Evolutionary conservation across 371 early-diverging fungal genomes (phyloP), one percentile per base, ranked within the genome.

Genomic region (Rhizomucor miehei): DNA sequence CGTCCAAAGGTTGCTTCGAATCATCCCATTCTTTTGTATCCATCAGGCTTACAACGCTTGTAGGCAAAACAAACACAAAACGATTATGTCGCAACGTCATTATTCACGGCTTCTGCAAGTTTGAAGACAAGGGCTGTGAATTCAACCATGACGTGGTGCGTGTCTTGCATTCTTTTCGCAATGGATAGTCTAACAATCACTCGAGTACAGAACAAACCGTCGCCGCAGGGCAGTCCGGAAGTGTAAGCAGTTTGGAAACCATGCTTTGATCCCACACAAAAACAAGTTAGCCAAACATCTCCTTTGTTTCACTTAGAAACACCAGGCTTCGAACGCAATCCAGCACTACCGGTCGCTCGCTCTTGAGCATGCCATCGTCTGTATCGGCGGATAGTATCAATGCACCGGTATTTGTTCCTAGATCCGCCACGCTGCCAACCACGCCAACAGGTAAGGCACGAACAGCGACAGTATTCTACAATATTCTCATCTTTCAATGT

Each of bases 61-160:
- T 46, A 67, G 51, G 44, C 36, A 45, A 55, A 53, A 65, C 59
- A 44, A 77, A 56, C 58, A 64, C 71, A 56, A 83, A 77, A 59
- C 78, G 89, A 34, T 66, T 77, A 24, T 93, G 91, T 65, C 79
- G 90, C 47, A 89, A 93, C 65, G 78, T 93, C 38, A 86, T 90
- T 59, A 90, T 90, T 57, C 89, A 90, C 66, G 94, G 94, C 5
- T 87, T 80, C 61, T 93, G 94, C 79, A 90, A 90, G 69, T 89
- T 71, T 54, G 88, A 92, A 75, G 79, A 81, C 56, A 87, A 86
- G 57, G 92, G 94, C 1, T 93, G 94, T 71, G 87, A 88, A 71
- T 93, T 89, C 69, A 88, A 86, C 53, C 94, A 93, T 57, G 88
- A 89, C 45, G 64, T 65, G 51, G 88, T 86, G 75, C 52, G 73